These are phyloP conservation scores for Ophiostoma himal-ulmi DNA, from an alignment of 2,329 filamentous ascomycete genomes.

Conservation along the genomic window DNA sequence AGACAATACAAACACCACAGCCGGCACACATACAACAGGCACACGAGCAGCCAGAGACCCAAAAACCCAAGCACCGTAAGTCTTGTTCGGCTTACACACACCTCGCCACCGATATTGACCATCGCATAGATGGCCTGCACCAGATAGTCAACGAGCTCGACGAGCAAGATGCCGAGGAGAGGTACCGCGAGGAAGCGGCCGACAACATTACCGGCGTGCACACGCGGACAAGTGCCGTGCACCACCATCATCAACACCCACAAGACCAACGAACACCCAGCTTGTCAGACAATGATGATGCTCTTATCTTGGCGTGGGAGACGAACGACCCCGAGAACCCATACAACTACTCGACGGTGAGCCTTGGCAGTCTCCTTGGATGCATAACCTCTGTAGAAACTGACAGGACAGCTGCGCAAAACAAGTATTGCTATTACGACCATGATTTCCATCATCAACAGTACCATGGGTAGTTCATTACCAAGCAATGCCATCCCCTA, in stretches of 20 bases:
- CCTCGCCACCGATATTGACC: background rate
- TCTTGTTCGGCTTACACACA: background rate
- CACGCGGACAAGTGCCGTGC: background rate
- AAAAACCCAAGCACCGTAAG: background rate
- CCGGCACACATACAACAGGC: background rate
- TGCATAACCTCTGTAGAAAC: background rate
- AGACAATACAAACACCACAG: background rate
- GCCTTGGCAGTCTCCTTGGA: background rate
- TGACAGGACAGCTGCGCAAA: constrained; percentile 33
- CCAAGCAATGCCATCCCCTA: constrained; percentile 57
- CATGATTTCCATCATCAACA: constrained; percentile 59
- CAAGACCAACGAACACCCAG: constrained; percentile 23
- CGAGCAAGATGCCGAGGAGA: constrained; percentile 21
- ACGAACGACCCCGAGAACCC: constrained; percentile 47
- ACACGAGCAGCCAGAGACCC: background rate
- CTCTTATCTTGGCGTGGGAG: constrained; percentile 42
- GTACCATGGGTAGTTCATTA: constrained; percentile 59
- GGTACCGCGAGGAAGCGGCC: constrained; percentile 25
- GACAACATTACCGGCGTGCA: constrained; percentile 19
- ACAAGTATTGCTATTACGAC: constrained; percentile 53
- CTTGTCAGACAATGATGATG: constrained; percentile 28
- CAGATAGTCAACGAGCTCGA: constrained; percentile 21
- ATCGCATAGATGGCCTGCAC: constrained; percentile 16
- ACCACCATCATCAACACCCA: background rate
- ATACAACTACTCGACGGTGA: constrained; percentile 43